Base-by-base conservation (phyloP, 2,329 filamentous ascomycete genomes). In the Scedosporium dehoogii region DNA sequence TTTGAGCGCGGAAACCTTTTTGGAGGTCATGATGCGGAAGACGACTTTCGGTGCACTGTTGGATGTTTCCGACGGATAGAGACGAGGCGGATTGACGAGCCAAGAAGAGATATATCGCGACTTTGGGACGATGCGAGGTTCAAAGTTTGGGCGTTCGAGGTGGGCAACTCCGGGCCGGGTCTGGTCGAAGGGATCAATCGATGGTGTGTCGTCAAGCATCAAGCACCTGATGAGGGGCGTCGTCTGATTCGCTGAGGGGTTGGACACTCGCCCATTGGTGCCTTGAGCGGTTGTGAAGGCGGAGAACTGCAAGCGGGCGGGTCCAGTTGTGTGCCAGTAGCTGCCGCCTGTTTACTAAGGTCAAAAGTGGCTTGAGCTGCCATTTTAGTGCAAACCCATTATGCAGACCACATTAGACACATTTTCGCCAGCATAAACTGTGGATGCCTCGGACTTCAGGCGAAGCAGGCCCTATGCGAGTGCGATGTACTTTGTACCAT, bases 1-100 rank as follows among this genome's bases (percentile, higher is more conserved):
- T 79, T 97, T 97, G 78, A 90, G 85, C 74, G 89, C 78, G 62
- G 90, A 87, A 71, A 96, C 81, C 71, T 86, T 85, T 69, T 81
- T 85, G 69, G 83, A 85, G 69, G 85, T 81, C 84, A 91, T 89
- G n/a, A 25, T 53, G 42, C 10, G 48, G 23, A 25, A 53, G 48
- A 21, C 16, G 33, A 23, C 42, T 58, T n/a, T 58, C 7, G 1
- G 25, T 33, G 44, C 21, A 48, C n/a, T 21, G 6, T 25, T 21
- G 48, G 48, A 53, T 53, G 48, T 25, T 18, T 25, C 18, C 6
- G 16, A n/a, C 18, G 2, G 18, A 21, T 6, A 46, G 44, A 46
- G 44, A 55, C 51, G 51, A 21, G 6, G 25, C 51, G 10, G 44
- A 46, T 46, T 46, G 44, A 12, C 18, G 44, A 46, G 18, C 6